Percentiles rank a stretch among this genome's conserved stretches.
phyloP scores from a whole-genome alignment of 257 asterid genomes.

The Rubia yunnanensis region DNA sequence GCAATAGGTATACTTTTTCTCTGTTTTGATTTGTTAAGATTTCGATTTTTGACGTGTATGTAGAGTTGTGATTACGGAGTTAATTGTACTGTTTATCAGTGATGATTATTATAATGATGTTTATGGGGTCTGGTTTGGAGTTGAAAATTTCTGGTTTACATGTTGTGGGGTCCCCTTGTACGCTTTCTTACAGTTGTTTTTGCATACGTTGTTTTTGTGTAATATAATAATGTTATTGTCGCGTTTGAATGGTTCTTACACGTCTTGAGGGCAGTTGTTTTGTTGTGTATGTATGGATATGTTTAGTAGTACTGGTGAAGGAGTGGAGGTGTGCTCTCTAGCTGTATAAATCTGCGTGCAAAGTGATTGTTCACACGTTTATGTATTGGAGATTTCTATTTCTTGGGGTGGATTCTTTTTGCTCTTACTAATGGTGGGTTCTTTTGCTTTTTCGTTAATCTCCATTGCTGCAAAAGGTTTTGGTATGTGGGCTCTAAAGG shows the following conservation, averaged over 20 bases:
- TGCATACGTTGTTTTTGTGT: constrained; percentile 12
- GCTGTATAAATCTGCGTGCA: not conserved
- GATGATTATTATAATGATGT: constrained; percentile 1
- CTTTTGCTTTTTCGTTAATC: constrained; percentile 25
- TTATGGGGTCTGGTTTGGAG: not conserved
- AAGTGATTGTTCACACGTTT: constrained; percentile 19
- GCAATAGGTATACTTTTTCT: constrained; percentile 4
- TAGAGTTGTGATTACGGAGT: not conserved
- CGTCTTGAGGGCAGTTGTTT: constrained; percentile 43
- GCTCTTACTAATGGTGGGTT: constrained; percentile 18
- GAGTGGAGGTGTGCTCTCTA: constrained; percentile 30
- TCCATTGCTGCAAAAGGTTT: constrained; percentile 11
- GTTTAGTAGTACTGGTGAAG: constrained; percentile 18
- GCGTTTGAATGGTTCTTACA: constrained; percentile 51
- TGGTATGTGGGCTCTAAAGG: constrained; percentile 18
- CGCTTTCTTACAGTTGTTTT: constrained; percentile 41
- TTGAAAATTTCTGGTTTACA: constrained; percentile 7
- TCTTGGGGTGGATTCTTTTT: constrained; percentile 16
- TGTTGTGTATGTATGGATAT: constrained; percentile 16
- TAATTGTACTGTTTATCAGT: not conserved
- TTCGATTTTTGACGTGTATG: not conserved
- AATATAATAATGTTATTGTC: constrained; percentile 9
- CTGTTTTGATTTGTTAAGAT: not conserved
- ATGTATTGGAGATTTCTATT: constrained; percentile 17
- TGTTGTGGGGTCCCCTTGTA: constrained; percentile 15